These are phyloP conservation scores for Yamagishiella unicocca DNA, from an alignment of 139 green algal species.

Conservation along the genomic window DNA sequence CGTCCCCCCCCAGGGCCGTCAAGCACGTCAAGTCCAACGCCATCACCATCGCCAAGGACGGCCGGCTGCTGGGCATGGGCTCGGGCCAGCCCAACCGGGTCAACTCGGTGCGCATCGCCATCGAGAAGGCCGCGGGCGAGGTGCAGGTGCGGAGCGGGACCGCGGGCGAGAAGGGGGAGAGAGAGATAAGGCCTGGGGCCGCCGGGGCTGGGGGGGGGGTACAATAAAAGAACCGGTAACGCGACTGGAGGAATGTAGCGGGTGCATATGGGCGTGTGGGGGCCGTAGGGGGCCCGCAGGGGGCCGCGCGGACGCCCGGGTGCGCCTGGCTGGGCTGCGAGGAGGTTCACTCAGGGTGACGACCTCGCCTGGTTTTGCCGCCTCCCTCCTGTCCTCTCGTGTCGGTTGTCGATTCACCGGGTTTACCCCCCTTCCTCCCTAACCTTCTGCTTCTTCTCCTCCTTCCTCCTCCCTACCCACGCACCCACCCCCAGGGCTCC, in stretches of 20 bases:
- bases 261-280: too few species aligned
- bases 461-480: not conserved
- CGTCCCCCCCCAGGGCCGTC: conserved; percentile 60
- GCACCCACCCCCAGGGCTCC: conserved; percentile 71
- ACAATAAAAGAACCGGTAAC: too few species aligned
- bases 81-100: conserved; percentile 99
- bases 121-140: conserved; percentile 96
- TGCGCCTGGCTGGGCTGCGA: too few species aligned
- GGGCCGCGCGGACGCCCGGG: too few species aligned
- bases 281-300: too few species aligned
- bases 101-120: conserved; percentile 91
- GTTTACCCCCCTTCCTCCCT: not conserved
- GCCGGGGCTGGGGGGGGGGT: not conserved
- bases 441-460: not conserved
- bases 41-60: conserved; percentile 97
- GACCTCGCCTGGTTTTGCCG: too few species aligned
- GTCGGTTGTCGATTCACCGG: too few species aligned
- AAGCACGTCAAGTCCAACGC: conserved; percentile 99
- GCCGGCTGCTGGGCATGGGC: conserved; percentile 96
- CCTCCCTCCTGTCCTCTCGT: not conserved
- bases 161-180: not conserved
- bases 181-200: not conserved
- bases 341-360: too few species aligned
- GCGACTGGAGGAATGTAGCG: too few species aligned
- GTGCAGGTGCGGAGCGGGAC: conserved; percentile 62